Conservation (phyloP, 1,139 yeast species). For the Protomyces macrosporus region DNA sequence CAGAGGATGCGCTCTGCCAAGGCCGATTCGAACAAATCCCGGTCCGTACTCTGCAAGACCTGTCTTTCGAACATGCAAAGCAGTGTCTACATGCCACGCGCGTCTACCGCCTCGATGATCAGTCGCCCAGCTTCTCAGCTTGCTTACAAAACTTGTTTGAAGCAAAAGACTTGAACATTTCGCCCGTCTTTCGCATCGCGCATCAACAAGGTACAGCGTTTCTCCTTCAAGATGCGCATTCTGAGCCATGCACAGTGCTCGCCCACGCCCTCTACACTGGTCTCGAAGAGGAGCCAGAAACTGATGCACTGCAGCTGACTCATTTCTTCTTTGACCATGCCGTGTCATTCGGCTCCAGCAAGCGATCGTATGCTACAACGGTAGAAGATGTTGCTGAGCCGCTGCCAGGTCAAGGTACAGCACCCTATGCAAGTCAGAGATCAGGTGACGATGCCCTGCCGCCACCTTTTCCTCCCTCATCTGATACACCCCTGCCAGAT, state of each 20-base stretch:
- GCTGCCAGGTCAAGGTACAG: no score
- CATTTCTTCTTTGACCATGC: conserved; percentile 14
- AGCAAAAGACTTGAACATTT: not conserved
- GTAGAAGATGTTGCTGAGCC: not conserved
- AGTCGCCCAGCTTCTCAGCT: not conserved
- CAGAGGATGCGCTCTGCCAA: conserved; percentile 4
- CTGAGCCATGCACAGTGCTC: conserved; percentile 1
- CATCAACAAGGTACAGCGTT: not conserved
- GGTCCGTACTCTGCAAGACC: not conserved
- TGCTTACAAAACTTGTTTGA: conserved; percentile 3
- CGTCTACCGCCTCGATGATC: not conserved
- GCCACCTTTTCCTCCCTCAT: no score
- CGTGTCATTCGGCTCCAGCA: not conserved
- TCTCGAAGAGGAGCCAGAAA: not conserved
- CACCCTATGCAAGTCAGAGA: no score
- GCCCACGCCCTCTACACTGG: not conserved
- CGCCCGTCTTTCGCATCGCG: not conserved
- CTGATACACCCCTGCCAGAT: no score
- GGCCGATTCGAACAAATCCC: conserved; percentile 8
- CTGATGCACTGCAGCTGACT: not conserved
- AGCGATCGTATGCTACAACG: not conserved
- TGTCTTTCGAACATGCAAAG: not conserved
- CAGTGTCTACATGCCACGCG: not conserved
- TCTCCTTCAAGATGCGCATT: conserved; percentile 1
- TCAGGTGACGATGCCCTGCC: no score